Percentiles rank a stretch among this genome's conserved stretches.
These are phyloP conservation scores for Pyrus bretschneideri DNA, from an alignment of 306 rosid genomes.

Conservation along the genomic window DNA sequence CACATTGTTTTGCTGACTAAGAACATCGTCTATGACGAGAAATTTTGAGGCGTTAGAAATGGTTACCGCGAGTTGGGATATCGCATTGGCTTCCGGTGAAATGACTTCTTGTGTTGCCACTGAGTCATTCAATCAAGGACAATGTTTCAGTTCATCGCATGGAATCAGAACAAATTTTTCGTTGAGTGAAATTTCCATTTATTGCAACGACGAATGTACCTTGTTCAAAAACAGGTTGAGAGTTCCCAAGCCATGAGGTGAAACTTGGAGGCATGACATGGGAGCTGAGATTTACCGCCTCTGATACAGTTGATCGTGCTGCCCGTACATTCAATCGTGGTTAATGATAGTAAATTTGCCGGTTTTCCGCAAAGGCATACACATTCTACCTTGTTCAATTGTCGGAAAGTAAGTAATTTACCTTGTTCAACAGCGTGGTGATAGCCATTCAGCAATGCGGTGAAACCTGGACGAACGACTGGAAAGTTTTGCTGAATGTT, in stretches of 20 bases:
- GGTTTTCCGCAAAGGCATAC: background rate
- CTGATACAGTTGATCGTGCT: constrained; percentile 30
- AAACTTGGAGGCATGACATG: constrained; percentile 71
- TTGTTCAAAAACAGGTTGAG: constrained; percentile 37
- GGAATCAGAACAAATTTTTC: constrained; percentile 11
- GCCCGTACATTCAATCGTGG: constrained; percentile 27
- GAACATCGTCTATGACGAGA: background rate
- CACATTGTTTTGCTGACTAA: background rate
- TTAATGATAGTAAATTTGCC: constrained; percentile 8
- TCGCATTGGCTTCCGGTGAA: constrained; percentile 40
- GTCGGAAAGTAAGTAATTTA: background rate
- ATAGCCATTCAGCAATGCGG: constrained; percentile 43
- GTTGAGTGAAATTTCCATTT: background rate
- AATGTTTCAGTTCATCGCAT: constrained; percentile 10
- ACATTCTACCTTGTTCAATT: constrained; percentile 33
- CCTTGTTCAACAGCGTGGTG: constrained; percentile 44
- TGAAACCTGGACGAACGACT: constrained; percentile 77
- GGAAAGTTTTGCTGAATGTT: constrained; percentile 36
- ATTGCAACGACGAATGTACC: constrained; percentile 28
- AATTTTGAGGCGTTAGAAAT: background rate
- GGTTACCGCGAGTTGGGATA: constrained; percentile 64
- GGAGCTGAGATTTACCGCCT: constrained; percentile 35
- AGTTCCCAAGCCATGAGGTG: constrained; percentile 51
- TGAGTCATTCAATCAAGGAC: constrained; percentile 22
- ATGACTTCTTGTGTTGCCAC: constrained; percentile 38